These are phyloP conservation scores for Lentinula sp. DNA, from an alignment of 768 basidiomycete species.

Conservation along the genomic window DNA sequence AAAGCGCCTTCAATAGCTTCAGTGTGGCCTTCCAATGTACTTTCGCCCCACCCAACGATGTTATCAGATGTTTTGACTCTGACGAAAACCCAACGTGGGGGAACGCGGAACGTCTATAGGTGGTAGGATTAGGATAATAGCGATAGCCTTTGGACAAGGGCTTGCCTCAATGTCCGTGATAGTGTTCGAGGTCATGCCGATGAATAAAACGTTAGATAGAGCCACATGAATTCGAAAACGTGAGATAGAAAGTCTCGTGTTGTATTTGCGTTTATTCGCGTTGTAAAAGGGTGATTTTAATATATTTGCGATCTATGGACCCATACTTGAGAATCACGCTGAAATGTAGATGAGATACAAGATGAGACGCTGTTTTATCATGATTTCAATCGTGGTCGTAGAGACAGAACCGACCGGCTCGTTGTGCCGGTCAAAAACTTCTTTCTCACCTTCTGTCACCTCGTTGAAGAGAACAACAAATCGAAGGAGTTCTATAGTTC, in stretches of 20 bases:
- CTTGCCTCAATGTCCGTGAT: slow-evolving; percentile 10
- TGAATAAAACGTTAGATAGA: neutral
- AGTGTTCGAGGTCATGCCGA: neutral
- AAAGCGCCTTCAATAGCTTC: slow-evolving; percentile 70
- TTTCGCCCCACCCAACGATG: slow-evolving; percentile 71
- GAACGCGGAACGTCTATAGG: slow-evolving; percentile 54
- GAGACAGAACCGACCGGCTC: neutral
- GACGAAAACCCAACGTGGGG: slow-evolving; percentile 70
- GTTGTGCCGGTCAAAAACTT: neutral
- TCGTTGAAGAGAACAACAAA: neutral
- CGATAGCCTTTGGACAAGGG: neutral
- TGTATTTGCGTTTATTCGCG: neutral
- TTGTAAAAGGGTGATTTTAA: too few relatives aligned
- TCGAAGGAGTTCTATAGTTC: neutral
- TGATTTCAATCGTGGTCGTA: too few relatives aligned
- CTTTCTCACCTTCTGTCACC: neutral
- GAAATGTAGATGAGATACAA: too few relatives aligned
- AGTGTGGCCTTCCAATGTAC: slow-evolving; percentile 67
- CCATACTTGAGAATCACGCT: too few relatives aligned
- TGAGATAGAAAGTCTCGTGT: neutral
- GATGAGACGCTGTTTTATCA: too few relatives aligned
- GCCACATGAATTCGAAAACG: neutral
- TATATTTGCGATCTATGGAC: too few relatives aligned
- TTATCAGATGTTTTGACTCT: slow-evolving; percentile 61
- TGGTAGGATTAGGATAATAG: neutral